Base-by-base conservation (phyloP, 768 basidiomycete genomes). In the Mycena rosella region DNA sequence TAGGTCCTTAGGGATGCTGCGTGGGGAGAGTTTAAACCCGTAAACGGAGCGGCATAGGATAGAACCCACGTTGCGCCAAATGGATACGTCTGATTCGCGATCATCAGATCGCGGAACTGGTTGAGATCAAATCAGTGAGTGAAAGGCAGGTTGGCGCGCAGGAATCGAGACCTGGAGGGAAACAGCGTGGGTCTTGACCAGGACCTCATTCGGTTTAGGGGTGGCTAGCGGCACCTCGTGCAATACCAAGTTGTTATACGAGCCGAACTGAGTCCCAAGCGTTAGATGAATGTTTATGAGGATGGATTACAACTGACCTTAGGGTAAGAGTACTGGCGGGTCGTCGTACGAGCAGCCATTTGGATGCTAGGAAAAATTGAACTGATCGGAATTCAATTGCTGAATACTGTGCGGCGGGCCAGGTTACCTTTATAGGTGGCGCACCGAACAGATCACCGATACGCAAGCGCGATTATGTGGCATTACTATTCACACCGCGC, bases 71-170 rank as follows among this genome's bases (percentile, higher is more conserved):
- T 14, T 5, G n/a, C 29, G 45, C 20, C 18, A 15, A 68, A 60
- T 24, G 80, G 77, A 72, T 86, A 88, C 5, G 34, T 29, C 15
- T 81, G 82, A 10, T 45, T 75, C 24, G 24, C 45, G 22, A 47
- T 26, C 6, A 47, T 22, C 7, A 47, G 22, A 47, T 47, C 45
- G 22, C 45, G 45, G 45, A 47, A 47, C 45, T 47, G 17, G 11
- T 5, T 15, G 44, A 14, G 44, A n/a, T 40, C 17, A 40, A 45
- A 44, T 44, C 42, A 5, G 10, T 20, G 18, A 6, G n/a, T n/a
- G n/a, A n/a, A n/a, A n/a, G n/a, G n/a, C n/a, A n/a, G n/a, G n/a
- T n/a, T n/a, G n/a, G n/a, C n/a, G n/a, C n/a, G n/a, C n/a, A n/a
- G n/a, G 42, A 44, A 40, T 6, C n/a, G 20, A 24, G 24, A 47